Evolutionary conservation across 768 basidiomycete species (phyloP), one percentile per base, ranked within the genome.

Genomic region (Podaxis mareebaensis): DNA sequence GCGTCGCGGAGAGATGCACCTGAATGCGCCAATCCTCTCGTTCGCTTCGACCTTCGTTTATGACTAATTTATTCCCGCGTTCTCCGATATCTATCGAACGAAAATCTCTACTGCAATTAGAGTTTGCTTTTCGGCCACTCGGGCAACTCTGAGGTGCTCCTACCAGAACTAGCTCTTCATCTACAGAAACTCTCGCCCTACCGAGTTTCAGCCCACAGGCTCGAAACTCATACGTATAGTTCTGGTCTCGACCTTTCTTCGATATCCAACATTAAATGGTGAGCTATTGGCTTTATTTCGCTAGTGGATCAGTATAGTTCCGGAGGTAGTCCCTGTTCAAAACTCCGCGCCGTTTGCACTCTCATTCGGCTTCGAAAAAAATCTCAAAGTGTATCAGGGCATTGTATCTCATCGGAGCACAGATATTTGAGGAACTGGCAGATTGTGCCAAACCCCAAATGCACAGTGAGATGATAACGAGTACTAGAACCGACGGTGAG

Each of bases 261-360:
- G 53, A 55, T 22, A n/a, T 20, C 24, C n/a, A 12, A 22, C 20
- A 24, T 13, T 22, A 12, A 39, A 10, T 46, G 12, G 26, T 17
- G 52, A 36, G 26, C 26, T 13, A 24, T 4, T 40, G 7, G 11
- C 11, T 30, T 10, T 17, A 51, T 60, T 33, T 11, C 7, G 1
- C 51, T 28, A 55, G 55, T 42, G 61, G 53, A 62, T 62, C 44
- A 62, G 30, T 39, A 54, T 24, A 38, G 36, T 46, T 48, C 42
- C 61, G 44, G 53, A 44, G 30, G 22, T 20, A 13, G 13, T 13
- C 53, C 54, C 36, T 12, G 33, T 36, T 36, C 22, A 13, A 22
- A 33, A n/a, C n/a, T 20, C 44, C n/a, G 17, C n/a, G 33, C 33
- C 2, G 8, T 8, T 33, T 22, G 17, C 7, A 13, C 26, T 17